Conservation (phyloP, 306 rosid species). For the Ziziphus jujuba region DNA sequence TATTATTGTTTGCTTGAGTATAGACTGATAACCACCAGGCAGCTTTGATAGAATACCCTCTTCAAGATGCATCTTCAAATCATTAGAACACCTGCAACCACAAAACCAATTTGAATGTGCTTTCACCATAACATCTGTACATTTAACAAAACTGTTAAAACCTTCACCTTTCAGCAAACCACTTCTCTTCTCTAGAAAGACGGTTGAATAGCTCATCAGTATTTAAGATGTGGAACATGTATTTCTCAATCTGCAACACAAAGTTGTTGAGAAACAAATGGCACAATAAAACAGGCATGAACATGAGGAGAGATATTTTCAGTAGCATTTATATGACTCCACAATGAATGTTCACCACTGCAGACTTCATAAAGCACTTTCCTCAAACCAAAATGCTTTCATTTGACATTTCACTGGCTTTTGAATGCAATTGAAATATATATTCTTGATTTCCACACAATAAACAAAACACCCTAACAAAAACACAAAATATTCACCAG, state of each 20-base stretch:
- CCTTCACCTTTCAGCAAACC: constrained; percentile 56
- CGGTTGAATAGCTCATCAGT: constrained; percentile 58
- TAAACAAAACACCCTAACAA: not conserved
- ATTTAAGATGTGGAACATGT: constrained; percentile 66
- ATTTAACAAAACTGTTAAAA: not conserved
- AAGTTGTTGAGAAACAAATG: constrained; percentile 1
- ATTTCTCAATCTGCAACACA: constrained; percentile 72
- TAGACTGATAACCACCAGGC: constrained; percentile 71
- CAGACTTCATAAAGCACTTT: not conserved
- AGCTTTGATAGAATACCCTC: constrained; percentile 68
- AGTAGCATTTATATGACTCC: not conserved
- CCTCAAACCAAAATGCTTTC: too few species aligned
- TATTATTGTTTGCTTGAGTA: constrained; percentile 64
- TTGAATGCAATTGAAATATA: constrained; percentile 3
- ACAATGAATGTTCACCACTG: not conserved
- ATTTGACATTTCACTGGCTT: not conserved
- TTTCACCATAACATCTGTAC: not conserved
- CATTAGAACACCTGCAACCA: constrained; percentile 61
- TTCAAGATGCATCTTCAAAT: constrained; percentile 71
- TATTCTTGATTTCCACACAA: constrained; percentile 1
- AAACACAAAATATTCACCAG: too few species aligned
- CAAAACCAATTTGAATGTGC: constrained; percentile 22
- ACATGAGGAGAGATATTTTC: not conserved
- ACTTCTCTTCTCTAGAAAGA: constrained; percentile 71
- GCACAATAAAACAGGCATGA: not conserved